Percentiles rank a stretch among this genome's conserved stretches.
Evolutionary conservation across 305 asterid species (phyloP).

Genomic region (Fraxinus dipetala): DNA sequence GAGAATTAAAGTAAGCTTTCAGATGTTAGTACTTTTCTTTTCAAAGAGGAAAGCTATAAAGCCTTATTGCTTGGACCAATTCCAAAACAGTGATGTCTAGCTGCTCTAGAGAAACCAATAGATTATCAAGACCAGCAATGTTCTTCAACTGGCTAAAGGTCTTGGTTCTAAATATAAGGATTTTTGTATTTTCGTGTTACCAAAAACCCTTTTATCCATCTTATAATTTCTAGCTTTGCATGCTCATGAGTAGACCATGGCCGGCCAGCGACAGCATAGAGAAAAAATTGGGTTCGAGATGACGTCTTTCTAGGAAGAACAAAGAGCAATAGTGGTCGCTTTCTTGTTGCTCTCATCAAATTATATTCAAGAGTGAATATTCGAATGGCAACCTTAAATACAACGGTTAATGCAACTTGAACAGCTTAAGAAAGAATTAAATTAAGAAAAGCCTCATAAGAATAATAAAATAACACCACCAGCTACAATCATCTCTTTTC

Average conservation of each 20-base stretch:
- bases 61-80: background rate
- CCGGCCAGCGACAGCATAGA: background rate
- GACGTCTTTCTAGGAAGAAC: background rate
- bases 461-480: background rate
- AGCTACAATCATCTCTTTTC: too few relatives aligned
- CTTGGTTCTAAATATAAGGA: background rate
- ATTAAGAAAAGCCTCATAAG: too few relatives aligned
- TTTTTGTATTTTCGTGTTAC: background rate
- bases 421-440: conserved; percentile 30
- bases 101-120: background rate
- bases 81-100: background rate
- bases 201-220: background rate
- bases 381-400: background rate
- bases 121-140: background rate
- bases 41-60: background rate
- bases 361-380: too few relatives aligned
- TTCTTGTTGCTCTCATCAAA: background rate
- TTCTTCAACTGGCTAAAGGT: background rate
- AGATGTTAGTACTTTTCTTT: background rate
- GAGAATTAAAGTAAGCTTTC: background rate
- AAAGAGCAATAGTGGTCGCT: background rate
- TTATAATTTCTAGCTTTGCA: background rate
- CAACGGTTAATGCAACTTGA: background rate
- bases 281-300: background rate
- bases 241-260: background rate